Evolutionary conservation across 2,329 filamentous ascomycete genomes (phyloP).

Genomic region (Phaeosphaeria sp.): DNA sequence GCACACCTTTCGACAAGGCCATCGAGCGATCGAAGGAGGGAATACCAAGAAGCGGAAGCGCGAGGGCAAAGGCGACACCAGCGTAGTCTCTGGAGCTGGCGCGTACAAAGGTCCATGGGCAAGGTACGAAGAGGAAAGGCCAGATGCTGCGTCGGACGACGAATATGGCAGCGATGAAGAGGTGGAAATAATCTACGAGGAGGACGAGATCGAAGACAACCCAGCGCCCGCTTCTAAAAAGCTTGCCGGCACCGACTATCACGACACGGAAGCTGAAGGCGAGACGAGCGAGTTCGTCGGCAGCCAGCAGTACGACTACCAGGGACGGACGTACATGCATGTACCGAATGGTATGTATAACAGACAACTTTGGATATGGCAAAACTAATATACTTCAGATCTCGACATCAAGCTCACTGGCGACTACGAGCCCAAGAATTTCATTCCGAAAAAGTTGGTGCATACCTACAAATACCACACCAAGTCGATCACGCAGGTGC

Average conservation of each 20-base stretch:
- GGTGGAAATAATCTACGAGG: constrained; percentile 74
- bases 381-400: constrained; percentile 22
- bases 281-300: constrained; percentile 92
- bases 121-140: constrained; percentile 76
- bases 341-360: constrained; percentile 72
- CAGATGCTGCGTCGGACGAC: constrained; percentile 67
- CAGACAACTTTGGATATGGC: constrained; percentile 3
- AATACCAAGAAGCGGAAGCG: constrained; percentile 76
- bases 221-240: constrained; percentile 67
- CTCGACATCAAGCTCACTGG: constrained; percentile 66
- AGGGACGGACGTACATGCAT: constrained; percentile 97
- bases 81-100: constrained; percentile 82
- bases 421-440: constrained; percentile 82
- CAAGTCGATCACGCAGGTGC: constrained; percentile 85
- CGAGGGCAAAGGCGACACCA: constrained; percentile 83
- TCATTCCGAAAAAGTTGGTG: constrained; percentile 90
- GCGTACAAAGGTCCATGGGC: constrained; percentile 97
- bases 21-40: constrained; percentile 75
- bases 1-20: constrained; percentile 84
- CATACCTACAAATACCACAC: constrained; percentile 86
- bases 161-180: constrained; percentile 72
- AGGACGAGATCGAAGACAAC: constrained; percentile 70
- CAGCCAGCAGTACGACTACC: constrained; percentile 83
- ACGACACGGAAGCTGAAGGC: constrained; percentile 51
- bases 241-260: constrained; percentile 61